Base-by-base conservation (phyloP, 192 early-diverging fungal species). In the Allomyces arbusculus region DNA sequence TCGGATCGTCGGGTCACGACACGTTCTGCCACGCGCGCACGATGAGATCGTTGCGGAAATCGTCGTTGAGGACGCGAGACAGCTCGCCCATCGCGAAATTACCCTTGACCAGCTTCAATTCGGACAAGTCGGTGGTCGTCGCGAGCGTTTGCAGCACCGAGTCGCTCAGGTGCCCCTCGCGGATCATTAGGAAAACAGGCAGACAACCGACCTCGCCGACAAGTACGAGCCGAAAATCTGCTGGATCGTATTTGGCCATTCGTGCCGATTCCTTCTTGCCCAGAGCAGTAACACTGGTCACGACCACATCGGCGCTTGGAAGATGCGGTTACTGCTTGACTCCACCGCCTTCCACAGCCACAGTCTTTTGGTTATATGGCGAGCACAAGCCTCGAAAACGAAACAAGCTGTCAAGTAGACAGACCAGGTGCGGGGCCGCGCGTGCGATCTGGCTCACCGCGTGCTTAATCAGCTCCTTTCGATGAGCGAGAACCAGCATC, bases 401-500 rank as follows among this genome's bases (percentile, higher is more conserved):
- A 26, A 23, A 63, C 28, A n/a, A n/a, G n/a, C n/a, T 3, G 1
- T 22, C n/a, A 67, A 20, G 24, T n/a, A 55, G 14, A 44, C 64
- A 50, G 68, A 86, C 85, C 55, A 88, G 74, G 22, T 78, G 44
- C 5, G 88, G 86, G 9, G 79, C 74, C 22, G 71, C 78, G 3
- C 74, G 66, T 28, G 77, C 69, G 44, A 97, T 86, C 65, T 89
- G 87, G 0, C 63, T 62, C 1, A 77, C 73, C 0, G 94, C 91
- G 74, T 97, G 94, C 61, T 81, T 74, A 5, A 97, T 61, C 20
- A 97, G 76, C 73, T 97, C 94, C 63, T 86, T 81, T 23, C 92
- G 80, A 71, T 97, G 94, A 1, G 92, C 94, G 20, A 97, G 70
- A 0, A 97, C 80, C 23, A 97, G 74, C 0, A 79, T 81, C 69